Percentiles rank a stretch among this genome's conserved stretches.
Evolutionary conservation across 768 basidiomycete genomes (phyloP).

Genomic region (Phylloporus rhodoxanthus): DNA sequence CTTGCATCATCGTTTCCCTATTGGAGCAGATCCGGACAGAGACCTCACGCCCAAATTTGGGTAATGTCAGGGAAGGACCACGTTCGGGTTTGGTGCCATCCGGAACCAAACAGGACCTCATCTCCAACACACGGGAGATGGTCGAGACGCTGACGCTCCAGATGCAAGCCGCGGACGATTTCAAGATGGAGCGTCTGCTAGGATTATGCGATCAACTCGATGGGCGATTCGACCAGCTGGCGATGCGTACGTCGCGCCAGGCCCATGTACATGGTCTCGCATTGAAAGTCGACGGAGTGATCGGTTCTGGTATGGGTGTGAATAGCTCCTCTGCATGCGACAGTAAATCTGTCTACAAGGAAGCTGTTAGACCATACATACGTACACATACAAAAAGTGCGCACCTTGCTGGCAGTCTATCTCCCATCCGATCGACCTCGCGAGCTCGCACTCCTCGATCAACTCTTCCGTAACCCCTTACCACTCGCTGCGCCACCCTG

Average conservation of each 20-base stretch:
- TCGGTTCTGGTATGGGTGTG: slow-evolving; percentile 22
- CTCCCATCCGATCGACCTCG: slow-evolving; percentile 56
- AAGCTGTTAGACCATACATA: background rate
- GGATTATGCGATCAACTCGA: slow-evolving; percentile 68
- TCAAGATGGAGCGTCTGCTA: slow-evolving; percentile 62
- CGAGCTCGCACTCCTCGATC: slow-evolving; percentile 82
- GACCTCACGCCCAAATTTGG: background rate
- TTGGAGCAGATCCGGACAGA: slow-evolving; percentile 14
- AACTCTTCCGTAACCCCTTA: slow-evolving; percentile 63
- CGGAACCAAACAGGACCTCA: slow-evolving; percentile 31
- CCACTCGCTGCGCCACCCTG: slow-evolving; percentile 30
- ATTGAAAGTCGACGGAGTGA: slow-evolving; percentile 31
- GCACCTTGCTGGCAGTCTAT: slow-evolving; percentile 40
- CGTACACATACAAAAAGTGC: slow-evolving; percentile 21
- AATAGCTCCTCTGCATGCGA: slow-evolving; percentile 38
- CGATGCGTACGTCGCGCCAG: slow-evolving; percentile 33
- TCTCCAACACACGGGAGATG: slow-evolving; percentile 47
- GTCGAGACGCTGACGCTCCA: slow-evolving; percentile 45
- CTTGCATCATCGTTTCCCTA: background rate
- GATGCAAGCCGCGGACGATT: slow-evolving; percentile 51
- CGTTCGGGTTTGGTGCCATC: background rate
- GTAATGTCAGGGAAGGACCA: background rate
- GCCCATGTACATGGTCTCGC: slow-evolving; percentile 44
- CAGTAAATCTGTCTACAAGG: slow-evolving; percentile 6
- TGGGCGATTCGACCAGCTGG: slow-evolving; percentile 45